These are phyloP conservation scores for Parsonsia alboflavescens DNA, from an alignment of 257 asterid genomes.

Conservation along the genomic window DNA sequence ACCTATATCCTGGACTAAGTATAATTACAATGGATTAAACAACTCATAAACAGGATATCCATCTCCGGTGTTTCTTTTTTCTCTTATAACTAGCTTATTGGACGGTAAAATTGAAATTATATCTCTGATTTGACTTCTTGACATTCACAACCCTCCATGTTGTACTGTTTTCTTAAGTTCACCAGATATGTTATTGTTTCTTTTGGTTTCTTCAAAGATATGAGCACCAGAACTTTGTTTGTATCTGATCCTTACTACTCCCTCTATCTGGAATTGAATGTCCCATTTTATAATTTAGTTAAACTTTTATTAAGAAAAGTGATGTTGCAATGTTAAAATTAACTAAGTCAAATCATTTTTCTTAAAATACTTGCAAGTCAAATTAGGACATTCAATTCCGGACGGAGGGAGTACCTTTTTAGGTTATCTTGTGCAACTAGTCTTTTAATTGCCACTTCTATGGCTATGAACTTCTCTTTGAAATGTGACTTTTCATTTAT, in stretches of 20 bases:
- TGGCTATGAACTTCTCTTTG: background rate
- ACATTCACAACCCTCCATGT: background rate
- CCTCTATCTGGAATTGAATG: too few relatives aligned
- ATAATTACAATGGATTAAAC: background rate
- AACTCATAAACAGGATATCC: background rate
- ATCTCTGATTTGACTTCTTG: background rate
- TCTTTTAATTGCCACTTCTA: background rate
- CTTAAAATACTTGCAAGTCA: too few relatives aligned
- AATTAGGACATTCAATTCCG: too few relatives aligned
- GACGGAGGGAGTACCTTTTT: too few relatives aligned
- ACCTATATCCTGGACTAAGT: background rate
- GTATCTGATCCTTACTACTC: background rate
- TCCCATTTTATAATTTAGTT: too few relatives aligned
- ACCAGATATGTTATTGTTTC: background rate
- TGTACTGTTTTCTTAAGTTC: background rate
- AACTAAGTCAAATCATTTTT: too few relatives aligned
- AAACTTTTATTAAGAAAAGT: too few relatives aligned
- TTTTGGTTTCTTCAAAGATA: slow-evolving; percentile 1
- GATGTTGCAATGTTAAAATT: too few relatives aligned
- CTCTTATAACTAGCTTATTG: background rate
- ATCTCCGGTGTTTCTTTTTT: background rate
- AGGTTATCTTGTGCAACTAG: background rate
- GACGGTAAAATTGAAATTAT: background rate
- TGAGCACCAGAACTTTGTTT: background rate
- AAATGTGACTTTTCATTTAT: background rate